Evolutionary conservation across 2,329 filamentous ascomycete species (phyloP), one percentile per base, ranked within the genome.

Genomic region (Ceratocystis cubensis): DNA sequence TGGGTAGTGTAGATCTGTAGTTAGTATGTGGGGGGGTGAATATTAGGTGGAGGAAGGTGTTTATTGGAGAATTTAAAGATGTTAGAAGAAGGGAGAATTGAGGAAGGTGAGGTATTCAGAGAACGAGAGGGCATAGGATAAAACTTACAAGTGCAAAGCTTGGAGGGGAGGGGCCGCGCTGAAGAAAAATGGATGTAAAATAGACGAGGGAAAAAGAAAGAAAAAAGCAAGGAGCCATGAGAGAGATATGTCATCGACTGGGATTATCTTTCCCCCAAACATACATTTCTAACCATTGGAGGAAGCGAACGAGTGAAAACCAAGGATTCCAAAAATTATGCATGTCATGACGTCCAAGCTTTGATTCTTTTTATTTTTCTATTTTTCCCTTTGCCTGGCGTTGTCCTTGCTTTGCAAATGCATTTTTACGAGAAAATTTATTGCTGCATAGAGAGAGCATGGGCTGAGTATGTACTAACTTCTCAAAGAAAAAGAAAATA

Each of bases 281-380:
- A 28, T 28, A 28, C 28, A 28, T 28, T 28, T 28, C 5, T 28
- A 0, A 28, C 17, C 5, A 59, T 20, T 59, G 28, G 53, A 59
- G 28, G 15, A 33, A 30, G 28, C 25, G 10, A 41, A 41, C 8
- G 37, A 41, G 37, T 41, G 37, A 41, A 13, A 41, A 13, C 53
- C 53, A 17, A 59, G 53, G 53, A 59, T 30, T 59, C 5, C 1
- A 59, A 59, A 59, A 20, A 17, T 48, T 56, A 37, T 59, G 53
- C 53, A 59, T 59, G 28, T 59, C 28, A 37, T 37, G 53, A 37
- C 15, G 53, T 30, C 53, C 53, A 59, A 59, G 53, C 53, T 59
- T 59, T 59, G 53, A 30, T 30, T 28, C 28, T 28, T 28, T 5
- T 28, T 28, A 4, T 28, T 50, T 25, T 53, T 20, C 5, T 48